Percentiles rank a stretch among this genome's conserved stretches.
phyloP scores from a whole-genome alignment of 202 grass and related monocot species.

The Elaeis oleifera region DNA sequence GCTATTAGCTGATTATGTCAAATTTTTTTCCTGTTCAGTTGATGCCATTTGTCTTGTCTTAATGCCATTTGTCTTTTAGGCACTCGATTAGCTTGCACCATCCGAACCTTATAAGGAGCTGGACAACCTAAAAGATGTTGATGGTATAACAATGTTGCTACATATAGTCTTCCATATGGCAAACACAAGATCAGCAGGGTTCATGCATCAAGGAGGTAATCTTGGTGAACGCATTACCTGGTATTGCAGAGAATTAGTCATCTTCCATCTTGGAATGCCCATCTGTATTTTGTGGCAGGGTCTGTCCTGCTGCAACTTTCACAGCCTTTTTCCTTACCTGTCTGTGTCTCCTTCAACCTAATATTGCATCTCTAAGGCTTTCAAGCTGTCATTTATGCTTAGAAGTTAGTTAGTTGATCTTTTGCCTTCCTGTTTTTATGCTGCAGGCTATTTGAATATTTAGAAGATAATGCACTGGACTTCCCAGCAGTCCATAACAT shows the following conservation, averaged over 20 bases:
- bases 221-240: no score
- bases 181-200: conserved; percentile 76
- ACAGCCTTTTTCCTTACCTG: no score
- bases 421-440: conserved; percentile 17
- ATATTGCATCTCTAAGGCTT: no score
- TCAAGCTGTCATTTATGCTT: no score
- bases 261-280: no score
- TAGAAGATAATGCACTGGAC: conserved; percentile 63
- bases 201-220: conserved; percentile 78
- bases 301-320: no score
- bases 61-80: conserved; percentile 31
- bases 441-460: conserved; percentile 84
- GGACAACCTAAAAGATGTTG: conserved; percentile 58
- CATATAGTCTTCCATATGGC: conserved; percentile 71
- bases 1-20: not conserved
- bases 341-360: no score
- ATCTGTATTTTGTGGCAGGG: no score
- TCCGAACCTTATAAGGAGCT: conserved; percentile 61
- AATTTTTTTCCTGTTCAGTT: conserved; percentile 21
- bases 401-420: not conserved
- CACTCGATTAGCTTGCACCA: conserved; percentile 48
- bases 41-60: conserved; percentile 10
- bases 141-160: conserved; percentile 76
- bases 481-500: conserved; percentile 89
- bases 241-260: no score